phyloP scores from a whole-genome alignment of 129 eudicot species.

The Flaveria sonorensis region DNA sequence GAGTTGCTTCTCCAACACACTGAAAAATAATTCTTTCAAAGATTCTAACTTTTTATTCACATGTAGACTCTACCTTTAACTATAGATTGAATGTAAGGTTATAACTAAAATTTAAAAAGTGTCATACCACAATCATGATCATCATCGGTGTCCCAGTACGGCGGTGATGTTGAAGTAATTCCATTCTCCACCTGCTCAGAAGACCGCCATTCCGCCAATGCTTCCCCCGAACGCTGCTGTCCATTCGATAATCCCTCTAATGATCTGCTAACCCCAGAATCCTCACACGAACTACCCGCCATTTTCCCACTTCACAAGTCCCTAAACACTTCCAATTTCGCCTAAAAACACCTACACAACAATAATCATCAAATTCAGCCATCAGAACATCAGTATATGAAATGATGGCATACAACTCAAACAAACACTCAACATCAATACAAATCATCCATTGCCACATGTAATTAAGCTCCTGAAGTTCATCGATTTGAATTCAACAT shows the following conservation, averaged over 20 bases:
- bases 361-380: conserved; percentile 17
- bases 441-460: conserved; percentile 1
- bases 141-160: conserved; percentile 87
- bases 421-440: neutral
- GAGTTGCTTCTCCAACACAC: conserved; percentile 12
- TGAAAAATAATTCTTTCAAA: neutral
- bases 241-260: conserved; percentile 62
- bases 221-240: conserved; percentile 78
- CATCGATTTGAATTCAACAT: conserved; percentile 21
- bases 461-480: conserved; percentile 16
- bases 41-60: conserved; percentile 11
- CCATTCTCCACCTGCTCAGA: conserved; percentile 96
- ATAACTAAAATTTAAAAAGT: neutral
- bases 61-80: neutral
- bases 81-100: neutral
- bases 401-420: conserved; percentile 1
- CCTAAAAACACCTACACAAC: conserved; percentile 33
- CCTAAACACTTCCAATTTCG: conserved; percentile 40
- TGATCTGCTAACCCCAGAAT: conserved; percentile 65
- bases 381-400: neutral
- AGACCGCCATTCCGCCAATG: conserved; percentile 94
- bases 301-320: conserved; percentile 49
- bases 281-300: conserved; percentile 82
- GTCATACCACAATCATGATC: conserved; percentile 80
- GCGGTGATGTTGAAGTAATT: conserved; percentile 87